A percentile compares a stretch with the other conserved stretches of the same genome.
Conservation (phyloP, 805 yeast species). For the Ogataea zsoltii region DNA sequence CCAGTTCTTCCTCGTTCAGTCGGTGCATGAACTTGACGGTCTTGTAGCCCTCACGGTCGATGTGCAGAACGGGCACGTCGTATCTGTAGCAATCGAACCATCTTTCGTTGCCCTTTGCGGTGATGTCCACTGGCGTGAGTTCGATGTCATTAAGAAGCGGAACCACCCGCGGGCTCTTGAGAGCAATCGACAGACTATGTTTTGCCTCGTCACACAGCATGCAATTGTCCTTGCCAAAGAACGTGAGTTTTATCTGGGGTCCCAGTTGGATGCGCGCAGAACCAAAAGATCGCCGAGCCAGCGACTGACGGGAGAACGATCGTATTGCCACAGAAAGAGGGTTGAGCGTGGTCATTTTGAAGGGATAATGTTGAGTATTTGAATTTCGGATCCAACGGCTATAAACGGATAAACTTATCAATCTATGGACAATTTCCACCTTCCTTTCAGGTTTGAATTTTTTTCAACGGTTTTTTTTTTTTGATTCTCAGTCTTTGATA, state of each 20-base stretch:
- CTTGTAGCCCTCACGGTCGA: conserved; percentile 50
- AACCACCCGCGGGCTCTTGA: conserved; percentile 28
- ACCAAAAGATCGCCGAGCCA: background rate
- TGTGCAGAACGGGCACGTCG: conserved; percentile 78
- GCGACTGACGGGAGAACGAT: background rate
- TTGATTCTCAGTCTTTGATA: background rate
- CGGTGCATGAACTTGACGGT: conserved; percentile 69
- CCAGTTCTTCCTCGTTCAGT: conserved; percentile 53
- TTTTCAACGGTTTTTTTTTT: no score
- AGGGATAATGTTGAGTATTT: no score
- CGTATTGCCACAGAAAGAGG: no score
- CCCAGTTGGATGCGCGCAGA: background rate
- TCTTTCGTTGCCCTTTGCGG: conserved; percentile 53
- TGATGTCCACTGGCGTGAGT: conserved; percentile 55
- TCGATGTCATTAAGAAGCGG: conserved; percentile 31
- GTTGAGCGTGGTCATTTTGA: no score
- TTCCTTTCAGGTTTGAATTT: no score
- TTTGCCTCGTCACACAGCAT: conserved; percentile 69
- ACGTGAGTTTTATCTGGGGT: conserved; percentile 41
- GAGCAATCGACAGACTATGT: conserved; percentile 45
- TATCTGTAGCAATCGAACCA: conserved; percentile 74
- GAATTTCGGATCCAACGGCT: no score
- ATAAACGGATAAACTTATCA: background rate
- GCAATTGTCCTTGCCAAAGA: conserved; percentile 71
- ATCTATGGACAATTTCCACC: background rate